A percentile compares a stretch with the other conserved stretches of the same genome.
These are phyloP conservation scores for Dioszegia hungarica DNA, from an alignment of 768 basidiomycete species.

Conservation along the genomic window DNA sequence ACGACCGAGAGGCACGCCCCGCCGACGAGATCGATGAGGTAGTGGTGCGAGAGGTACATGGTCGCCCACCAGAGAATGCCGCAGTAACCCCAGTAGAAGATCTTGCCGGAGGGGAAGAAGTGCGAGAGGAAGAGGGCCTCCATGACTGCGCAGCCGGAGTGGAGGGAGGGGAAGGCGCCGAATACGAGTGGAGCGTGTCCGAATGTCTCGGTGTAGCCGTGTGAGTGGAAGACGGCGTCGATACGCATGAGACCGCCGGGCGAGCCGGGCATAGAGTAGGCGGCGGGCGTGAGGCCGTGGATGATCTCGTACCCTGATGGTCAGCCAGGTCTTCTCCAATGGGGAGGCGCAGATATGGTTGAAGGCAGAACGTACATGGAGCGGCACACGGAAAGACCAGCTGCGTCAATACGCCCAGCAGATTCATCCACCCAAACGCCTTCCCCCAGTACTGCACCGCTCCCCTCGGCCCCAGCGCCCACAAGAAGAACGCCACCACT, in stretches of 20 bases:
- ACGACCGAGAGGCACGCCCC: conserved; percentile 84
- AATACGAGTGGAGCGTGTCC: conserved; percentile 87
- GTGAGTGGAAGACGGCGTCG: conserved; percentile 72
- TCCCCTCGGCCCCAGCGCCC: conserved; percentile 80
- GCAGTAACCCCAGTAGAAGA: conserved; percentile 75
- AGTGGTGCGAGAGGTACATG: conserved; percentile 98
- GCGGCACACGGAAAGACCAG: conserved; percentile 87
- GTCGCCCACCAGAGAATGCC: conserved; percentile 92
- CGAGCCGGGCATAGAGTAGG: conserved; percentile 86
- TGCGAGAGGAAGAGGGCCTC: conserved; percentile 89
- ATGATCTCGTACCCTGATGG: conserved; percentile 84
- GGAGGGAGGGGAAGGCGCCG: conserved; percentile 92
- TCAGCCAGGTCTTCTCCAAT: too few relatives aligned
- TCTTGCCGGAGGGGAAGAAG: conserved; percentile 73
- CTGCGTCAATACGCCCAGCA: conserved; percentile 79
- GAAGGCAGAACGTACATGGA: conserved; percentile 55
- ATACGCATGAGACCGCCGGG: conserved; percentile 90
- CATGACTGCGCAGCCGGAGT: conserved; percentile 83
- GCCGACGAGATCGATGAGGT: conserved; percentile 94
- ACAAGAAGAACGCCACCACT: conserved; percentile 74
- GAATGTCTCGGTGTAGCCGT: conserved; percentile 73
- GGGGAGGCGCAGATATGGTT: too few relatives aligned
- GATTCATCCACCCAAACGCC: conserved; percentile 89
- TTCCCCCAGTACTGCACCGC: conserved; percentile 77
- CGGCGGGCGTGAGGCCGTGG: conserved; percentile 89